A percentile compares a stretch with the other conserved stretches of the same genome.
These are phyloP conservation scores for Penicillium simplicissimum DNA, from an alignment of 495 filamentous ascomycete species.

Conservation along the genomic window DNA sequence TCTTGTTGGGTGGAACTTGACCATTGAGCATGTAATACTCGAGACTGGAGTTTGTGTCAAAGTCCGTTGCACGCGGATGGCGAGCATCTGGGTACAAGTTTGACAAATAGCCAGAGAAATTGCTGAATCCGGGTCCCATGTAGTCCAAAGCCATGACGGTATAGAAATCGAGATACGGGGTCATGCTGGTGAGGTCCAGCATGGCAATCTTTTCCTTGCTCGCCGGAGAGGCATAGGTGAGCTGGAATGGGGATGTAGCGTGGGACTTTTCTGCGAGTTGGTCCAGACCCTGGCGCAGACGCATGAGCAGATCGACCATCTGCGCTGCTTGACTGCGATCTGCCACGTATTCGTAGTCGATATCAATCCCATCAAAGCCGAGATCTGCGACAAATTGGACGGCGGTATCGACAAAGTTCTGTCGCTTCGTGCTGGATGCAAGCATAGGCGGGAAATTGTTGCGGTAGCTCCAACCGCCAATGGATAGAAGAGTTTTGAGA, in stretches of 20 bases:
- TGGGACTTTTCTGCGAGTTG: neutral
- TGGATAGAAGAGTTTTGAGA: neutral
- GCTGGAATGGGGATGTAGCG: neutral
- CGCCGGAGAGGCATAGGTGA: neutral
- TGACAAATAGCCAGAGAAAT: neutral
- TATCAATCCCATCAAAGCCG: slow-evolving; percentile 1
- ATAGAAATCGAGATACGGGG: neutral
- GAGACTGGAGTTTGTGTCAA: neutral
- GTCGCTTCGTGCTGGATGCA: neutral
- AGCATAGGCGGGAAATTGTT: neutral
- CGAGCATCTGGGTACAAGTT: neutral
- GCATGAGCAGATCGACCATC: neutral
- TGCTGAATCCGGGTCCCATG: neutral
- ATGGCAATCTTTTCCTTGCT: neutral
- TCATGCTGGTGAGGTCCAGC: neutral
- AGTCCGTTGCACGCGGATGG: neutral
- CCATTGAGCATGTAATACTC: neutral
- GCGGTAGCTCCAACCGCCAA: neutral
- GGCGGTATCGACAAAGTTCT: neutral
- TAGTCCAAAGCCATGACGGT: neutral
- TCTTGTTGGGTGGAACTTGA: neutral
- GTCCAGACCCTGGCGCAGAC: neutral
- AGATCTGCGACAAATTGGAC: neutral
- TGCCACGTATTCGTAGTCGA: slow-evolving; percentile 1
- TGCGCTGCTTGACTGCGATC: neutral